These are phyloP conservation scores for Bipolaris cookei DNA, from an alignment of 2,329 filamentous ascomycete species.

Conservation along the genomic window DNA sequence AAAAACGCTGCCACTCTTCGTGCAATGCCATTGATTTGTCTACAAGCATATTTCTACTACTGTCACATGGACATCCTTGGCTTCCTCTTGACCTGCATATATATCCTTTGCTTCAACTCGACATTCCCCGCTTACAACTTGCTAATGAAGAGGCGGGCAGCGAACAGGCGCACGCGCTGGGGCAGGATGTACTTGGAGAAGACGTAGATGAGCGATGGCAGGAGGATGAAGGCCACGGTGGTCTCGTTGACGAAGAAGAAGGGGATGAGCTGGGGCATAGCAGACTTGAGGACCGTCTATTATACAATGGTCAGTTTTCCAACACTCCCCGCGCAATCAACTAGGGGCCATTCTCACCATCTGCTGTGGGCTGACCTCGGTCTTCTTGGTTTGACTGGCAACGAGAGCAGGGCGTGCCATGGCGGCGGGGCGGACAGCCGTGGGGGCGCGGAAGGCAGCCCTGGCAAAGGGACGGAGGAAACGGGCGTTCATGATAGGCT, in stretches of 20 bases:
- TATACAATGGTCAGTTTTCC: slow-evolving; percentile 22
- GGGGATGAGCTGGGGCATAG: slow-evolving; percentile 54
- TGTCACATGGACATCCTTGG: slow-evolving; percentile 37
- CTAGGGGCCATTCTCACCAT: slow-evolving; percentile 33
- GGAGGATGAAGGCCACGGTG: slow-evolving; percentile 50
- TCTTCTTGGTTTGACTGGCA: slow-evolving; percentile 47
- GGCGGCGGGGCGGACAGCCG: slow-evolving; percentile 41
- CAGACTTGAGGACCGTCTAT: slow-evolving; percentile 51
- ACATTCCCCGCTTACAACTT: slow-evolving; percentile 47
- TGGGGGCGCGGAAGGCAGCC: slow-evolving; percentile 49
- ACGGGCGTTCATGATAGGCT: slow-evolving; percentile 52
- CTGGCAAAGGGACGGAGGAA: slow-evolving; percentile 51
- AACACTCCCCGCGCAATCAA: neutral
- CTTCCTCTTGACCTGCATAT: slow-evolving; percentile 5
- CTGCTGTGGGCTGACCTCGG: slow-evolving; percentile 40
- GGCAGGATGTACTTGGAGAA: slow-evolving; percentile 54
- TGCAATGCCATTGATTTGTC: slow-evolving; percentile 42
- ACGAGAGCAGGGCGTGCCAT: slow-evolving; percentile 47
- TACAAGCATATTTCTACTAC: slow-evolving; percentile 44
- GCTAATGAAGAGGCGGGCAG: slow-evolving; percentile 53
- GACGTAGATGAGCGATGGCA: slow-evolving; percentile 53
- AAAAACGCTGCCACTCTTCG: slow-evolving; percentile 4
- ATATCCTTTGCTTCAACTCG: neutral
- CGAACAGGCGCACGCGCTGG: slow-evolving; percentile 51
- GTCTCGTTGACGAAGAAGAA: slow-evolving; percentile 57